Conservation (phyloP, 495 filamentous ascomycete genomes). For the Tuber aestivum region DNA sequence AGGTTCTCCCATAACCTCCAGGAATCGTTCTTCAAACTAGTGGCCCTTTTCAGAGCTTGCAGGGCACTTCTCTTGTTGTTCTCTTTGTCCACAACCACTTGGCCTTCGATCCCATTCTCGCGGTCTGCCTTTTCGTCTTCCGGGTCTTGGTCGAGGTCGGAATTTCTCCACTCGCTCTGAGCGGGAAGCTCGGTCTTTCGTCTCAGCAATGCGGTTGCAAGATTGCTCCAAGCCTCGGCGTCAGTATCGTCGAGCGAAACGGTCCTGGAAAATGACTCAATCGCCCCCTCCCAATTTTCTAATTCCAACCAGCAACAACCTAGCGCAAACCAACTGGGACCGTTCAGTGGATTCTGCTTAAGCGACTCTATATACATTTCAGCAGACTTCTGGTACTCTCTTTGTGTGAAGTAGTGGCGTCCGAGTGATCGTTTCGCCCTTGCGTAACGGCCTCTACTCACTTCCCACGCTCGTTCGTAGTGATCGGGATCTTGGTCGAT, state of each 20-base stretch:
- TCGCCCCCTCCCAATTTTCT: conserved; percentile 67
- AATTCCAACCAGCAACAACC: conserved; percentile 81
- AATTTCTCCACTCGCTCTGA: conserved; percentile 29
- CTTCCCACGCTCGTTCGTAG: conserved; percentile 84
- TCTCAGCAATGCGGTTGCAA: conserved; percentile 73
- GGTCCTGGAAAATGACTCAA: conserved; percentile 73
- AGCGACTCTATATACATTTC: conserved; percentile 72
- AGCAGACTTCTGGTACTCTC: conserved; percentile 62
- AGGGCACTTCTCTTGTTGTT: conserved; percentile 68
- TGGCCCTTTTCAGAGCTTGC: conserved; percentile 74
- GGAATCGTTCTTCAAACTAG: conserved; percentile 70
- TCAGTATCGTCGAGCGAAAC: conserved; percentile 81
- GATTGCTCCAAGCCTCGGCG: conserved; percentile 89
- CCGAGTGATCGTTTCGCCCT: conserved; percentile 83
- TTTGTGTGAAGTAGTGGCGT: conserved; percentile 61
- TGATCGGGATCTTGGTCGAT: conserved; percentile 64
- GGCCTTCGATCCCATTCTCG: conserved; percentile 23
- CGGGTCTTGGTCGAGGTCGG: conserved; percentile 44
- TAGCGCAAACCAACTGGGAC: conserved; percentile 77
- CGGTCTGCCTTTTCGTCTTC: conserved; percentile 45
- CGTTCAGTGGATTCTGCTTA: conserved; percentile 70
- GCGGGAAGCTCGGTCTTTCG: conserved; percentile 34
- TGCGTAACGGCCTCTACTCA: conserved; percentile 72
- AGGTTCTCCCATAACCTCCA: conserved; percentile 95
- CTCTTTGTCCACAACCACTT: conserved; percentile 47